These are phyloP conservation scores for Dipteronia sinensis DNA, from an alignment of 345 rosid species.

Conservation along the genomic window DNA sequence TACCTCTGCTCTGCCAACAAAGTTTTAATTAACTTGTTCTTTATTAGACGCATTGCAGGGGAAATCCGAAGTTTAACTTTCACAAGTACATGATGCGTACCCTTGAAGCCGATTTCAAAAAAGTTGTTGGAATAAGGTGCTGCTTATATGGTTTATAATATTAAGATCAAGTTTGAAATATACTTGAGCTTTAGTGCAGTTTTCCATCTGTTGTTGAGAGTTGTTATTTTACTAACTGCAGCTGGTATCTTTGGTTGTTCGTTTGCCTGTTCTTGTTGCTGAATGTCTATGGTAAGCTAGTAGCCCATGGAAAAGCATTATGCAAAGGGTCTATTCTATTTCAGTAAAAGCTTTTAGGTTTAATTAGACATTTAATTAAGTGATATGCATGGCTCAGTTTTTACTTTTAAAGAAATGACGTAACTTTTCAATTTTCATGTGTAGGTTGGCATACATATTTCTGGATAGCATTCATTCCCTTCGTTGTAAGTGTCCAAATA, in stretches of 20 bases:
- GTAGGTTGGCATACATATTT: conserved; percentile 86
- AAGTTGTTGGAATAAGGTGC: conserved; percentile 91
- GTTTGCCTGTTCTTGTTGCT: conserved; percentile 73
- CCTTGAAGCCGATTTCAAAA: conserved; percentile 91
- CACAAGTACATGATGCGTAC: conserved; percentile 84
- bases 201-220: background rate
- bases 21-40: background rate
- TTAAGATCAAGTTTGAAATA: too few relatives aligned
- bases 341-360: too few relatives aligned
- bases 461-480: conserved; percentile 75
- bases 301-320: too few relatives aligned
- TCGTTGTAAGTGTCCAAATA: conserved; percentile 44
- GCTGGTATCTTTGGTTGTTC: conserved; percentile 93
- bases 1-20: background rate
- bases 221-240: conserved; percentile 33
- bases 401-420: background rate
- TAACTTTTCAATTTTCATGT: conserved; percentile 14
- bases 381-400: too few relatives aligned
- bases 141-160: too few relatives aligned
- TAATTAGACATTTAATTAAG: too few relatives aligned
- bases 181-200: background rate
- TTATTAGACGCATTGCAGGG: conserved; percentile 70
- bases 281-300: conserved; percentile 57
- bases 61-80: conserved; percentile 76
- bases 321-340: too few relatives aligned